phyloP scores from a whole-genome alignment of 352 stramenopile genomes.

The Aphanomyces euteiches region DNA sequence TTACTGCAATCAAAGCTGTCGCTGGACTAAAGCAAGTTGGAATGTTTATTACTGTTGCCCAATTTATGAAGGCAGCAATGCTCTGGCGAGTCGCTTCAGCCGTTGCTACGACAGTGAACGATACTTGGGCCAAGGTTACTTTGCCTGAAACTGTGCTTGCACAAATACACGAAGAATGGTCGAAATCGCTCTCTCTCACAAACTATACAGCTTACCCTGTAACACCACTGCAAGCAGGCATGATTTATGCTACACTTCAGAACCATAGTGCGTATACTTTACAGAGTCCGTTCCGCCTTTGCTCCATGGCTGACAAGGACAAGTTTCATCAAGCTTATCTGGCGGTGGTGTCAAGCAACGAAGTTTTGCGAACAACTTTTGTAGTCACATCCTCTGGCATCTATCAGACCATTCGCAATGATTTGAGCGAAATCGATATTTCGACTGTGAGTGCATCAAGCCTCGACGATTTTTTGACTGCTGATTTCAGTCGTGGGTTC shows the following conservation, averaged over 20 bases:
- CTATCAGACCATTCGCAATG: neutral
- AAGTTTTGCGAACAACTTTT: neutral
- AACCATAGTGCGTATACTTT: neutral
- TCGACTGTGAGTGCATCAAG: neutral
- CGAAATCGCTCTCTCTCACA: neutral
- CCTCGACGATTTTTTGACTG: slow-evolving; percentile 4
- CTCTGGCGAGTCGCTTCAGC: neutral
- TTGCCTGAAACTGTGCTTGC: neutral
- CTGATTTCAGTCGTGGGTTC: slow-evolving; percentile 6
- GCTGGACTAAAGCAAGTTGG: neutral
- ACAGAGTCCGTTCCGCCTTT: neutral
- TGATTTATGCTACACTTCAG: neutral
- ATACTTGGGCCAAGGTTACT: neutral
- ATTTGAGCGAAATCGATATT: neutral
- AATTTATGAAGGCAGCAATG: neutral
- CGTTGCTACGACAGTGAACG: neutral
- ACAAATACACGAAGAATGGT: neutral
- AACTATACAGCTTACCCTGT: neutral
- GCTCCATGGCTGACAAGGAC: neutral
- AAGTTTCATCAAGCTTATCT: neutral
- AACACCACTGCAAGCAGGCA: neutral
- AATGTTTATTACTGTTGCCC: neutral
- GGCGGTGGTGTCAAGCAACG: neutral
- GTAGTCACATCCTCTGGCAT: neutral
- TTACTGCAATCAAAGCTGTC: neutral